phyloP scores from a whole-genome alignment of 1,284 basidiomycete species.

The Apiotrichum porosum region DNA sequence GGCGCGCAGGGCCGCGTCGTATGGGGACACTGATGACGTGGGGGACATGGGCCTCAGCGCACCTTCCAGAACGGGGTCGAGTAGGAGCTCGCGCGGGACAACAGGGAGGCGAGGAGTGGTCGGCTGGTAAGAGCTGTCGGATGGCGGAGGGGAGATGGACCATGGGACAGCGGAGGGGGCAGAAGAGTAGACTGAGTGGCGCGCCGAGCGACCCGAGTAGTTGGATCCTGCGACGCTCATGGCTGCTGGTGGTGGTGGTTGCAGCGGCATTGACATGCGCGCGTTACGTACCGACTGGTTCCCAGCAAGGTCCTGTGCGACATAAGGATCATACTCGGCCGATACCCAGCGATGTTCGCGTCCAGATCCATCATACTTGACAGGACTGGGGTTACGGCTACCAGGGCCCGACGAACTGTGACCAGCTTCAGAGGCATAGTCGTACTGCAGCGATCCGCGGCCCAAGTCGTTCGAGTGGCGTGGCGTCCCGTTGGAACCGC shows the following conservation, averaged over 20 bases:
- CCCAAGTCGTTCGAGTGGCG: neutral
- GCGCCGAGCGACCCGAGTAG: no score
- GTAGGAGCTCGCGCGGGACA: neutral
- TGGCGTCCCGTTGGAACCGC: neutral
- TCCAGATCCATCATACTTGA: neutral
- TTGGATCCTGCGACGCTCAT: no score
- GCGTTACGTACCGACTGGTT: neutral
- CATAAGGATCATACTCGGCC: neutral
- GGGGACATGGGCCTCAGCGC: constrained; percentile 5
- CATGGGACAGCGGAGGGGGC: no score
- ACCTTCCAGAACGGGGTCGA: constrained; percentile 1
- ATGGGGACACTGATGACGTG: neutral
- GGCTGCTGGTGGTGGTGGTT: no score
- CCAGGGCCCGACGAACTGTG: neutral
- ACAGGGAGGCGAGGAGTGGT: constrained; percentile 12
- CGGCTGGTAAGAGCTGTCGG: no score
- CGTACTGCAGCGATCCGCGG: neutral
- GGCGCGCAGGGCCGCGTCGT: constrained; percentile 1
- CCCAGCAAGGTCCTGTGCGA: no score
- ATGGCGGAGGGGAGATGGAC: constrained; percentile 24
- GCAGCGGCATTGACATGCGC: neutral
- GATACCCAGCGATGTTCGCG: neutral
- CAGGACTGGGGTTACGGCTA: neutral
- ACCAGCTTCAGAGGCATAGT: neutral
- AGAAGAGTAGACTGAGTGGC: no score